Percentiles rank a stretch among this genome's conserved stretches.
Evolutionary conservation across 768 basidiomycete species (phyloP).

Genomic region (Lactarius akahatsu): DNA sequence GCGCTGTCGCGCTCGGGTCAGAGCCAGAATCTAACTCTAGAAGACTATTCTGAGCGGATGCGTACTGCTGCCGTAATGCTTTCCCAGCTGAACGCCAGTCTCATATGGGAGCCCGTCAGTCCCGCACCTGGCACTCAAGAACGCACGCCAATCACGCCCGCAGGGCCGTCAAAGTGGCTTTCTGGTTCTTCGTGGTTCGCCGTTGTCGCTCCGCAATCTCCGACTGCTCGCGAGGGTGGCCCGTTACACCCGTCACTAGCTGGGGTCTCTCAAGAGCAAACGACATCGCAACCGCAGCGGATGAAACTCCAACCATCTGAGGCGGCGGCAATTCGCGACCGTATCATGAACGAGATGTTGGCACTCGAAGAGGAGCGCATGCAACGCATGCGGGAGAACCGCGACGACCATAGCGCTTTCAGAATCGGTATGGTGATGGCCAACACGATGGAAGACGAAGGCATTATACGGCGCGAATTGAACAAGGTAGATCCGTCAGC

Average conservation of each 20-base stretch:
- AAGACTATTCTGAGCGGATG: slow-evolving; percentile 99
- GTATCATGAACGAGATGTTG: slow-evolving; percentile 99
- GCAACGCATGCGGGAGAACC: slow-evolving; percentile 79
- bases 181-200: slow-evolving; percentile 35
- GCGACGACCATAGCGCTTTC: slow-evolving; percentile 67
- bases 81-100: slow-evolving; percentile 86
- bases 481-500: slow-evolving; percentile 96
- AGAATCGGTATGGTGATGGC: slow-evolving; percentile 37
- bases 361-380: slow-evolving; percentile 95
- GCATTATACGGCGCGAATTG: slow-evolving; percentile 88
- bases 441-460: slow-evolving; percentile 69
- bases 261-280: slow-evolving; percentile 30
- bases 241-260: slow-evolving; percentile 37
- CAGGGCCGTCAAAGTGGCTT: slow-evolving; percentile 34
- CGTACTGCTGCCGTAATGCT: slow-evolving; percentile 98
- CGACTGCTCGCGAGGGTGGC: slow-evolving; percentile 21
- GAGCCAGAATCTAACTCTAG: slow-evolving; percentile 61
- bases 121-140: slow-evolving; percentile 29
- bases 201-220: slow-evolving; percentile 19
- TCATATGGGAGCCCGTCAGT: slow-evolving; percentile 54
- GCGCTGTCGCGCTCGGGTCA: slow-evolving; percentile 16
- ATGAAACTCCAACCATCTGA: slow-evolving; percentile 79
- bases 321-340: slow-evolving; percentile 85
- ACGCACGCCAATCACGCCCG: slow-evolving; percentile 19
- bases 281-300: slow-evolving; percentile 38